Percentiles rank a stretch among this genome's conserved stretches.
These are phyloP conservation scores for Raffaelea deltoideospora DNA, from an alignment of 2,329 filamentous ascomycete species.

Conservation along the genomic window DNA sequence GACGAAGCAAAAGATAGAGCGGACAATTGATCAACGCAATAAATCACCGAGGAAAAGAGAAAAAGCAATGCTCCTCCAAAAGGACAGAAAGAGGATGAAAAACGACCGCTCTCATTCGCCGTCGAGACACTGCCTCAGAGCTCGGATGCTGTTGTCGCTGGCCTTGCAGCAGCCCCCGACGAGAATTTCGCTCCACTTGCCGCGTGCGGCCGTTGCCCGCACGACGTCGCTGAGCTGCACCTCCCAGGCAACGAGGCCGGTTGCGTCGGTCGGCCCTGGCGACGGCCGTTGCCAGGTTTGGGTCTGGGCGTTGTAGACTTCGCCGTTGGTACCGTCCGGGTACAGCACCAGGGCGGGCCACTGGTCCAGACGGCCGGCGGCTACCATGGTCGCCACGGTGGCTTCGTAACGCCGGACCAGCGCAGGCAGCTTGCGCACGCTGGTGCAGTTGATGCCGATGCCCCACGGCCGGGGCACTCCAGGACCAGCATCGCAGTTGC, in stretches of 20 bases:
- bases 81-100: too few species aligned
- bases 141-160: slow-evolving; percentile 14
- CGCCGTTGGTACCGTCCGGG: slow-evolving; percentile 53
- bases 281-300: slow-evolving; percentile 37
- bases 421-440: slow-evolving; percentile 43
- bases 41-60: too few species aligned
- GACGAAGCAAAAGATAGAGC: too few species aligned
- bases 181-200: slow-evolving; percentile 28
- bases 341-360: slow-evolving; percentile 47
- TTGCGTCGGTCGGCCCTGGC: not conserved
- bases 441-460: slow-evolving; percentile 55
- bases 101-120: too few species aligned
- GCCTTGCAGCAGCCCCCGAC: slow-evolving; percentile 40
- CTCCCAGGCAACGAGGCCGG: slow-evolving; percentile 26
- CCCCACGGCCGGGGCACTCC: slow-evolving; percentile 39
- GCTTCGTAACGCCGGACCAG: slow-evolving; percentile 40
- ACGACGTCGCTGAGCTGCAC: slow-evolving; percentile 26
- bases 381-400: slow-evolving; percentile 23
- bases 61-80: too few species aligned
- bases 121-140: not conserved
- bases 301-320: slow-evolving; percentile 49
- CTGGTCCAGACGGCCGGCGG: slow-evolving; percentile 15
- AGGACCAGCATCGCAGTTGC: too few species aligned
- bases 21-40: too few species aligned
- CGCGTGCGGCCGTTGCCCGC: slow-evolving; percentile 17